These are phyloP conservation scores for Colletotrichum limetticola DNA, from an alignment of 2,329 filamentous ascomycete species.

Conservation along the genomic window DNA sequence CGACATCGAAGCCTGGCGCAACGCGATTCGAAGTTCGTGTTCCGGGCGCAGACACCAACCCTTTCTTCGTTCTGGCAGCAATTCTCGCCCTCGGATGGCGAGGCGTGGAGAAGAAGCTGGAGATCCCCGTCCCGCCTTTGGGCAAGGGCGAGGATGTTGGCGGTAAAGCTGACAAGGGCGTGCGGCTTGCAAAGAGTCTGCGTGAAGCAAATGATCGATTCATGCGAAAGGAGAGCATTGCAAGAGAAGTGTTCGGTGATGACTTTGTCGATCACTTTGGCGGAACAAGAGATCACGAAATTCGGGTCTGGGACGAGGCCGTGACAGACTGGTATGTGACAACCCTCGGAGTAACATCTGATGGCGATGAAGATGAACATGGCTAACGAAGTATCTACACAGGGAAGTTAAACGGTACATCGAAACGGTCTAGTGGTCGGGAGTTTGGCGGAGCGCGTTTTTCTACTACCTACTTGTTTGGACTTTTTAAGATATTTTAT, in stretches of 20 bases:
- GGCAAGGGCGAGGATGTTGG: slow-evolving; percentile 88
- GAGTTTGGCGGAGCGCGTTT: not conserved
- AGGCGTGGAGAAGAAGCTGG: slow-evolving; percentile 91
- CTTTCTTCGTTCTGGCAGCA: slow-evolving; percentile 86
- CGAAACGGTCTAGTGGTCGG: slow-evolving; percentile 69
- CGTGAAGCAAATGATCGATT: slow-evolving; percentile 87
- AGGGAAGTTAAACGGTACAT: slow-evolving; percentile 85
- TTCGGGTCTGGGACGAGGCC: slow-evolving; percentile 91
- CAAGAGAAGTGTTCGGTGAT: slow-evolving; percentile 93
- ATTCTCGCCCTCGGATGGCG: slow-evolving; percentile 90
- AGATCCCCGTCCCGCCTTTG: slow-evolving; percentile 83
- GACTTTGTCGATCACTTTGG: slow-evolving; percentile 96
- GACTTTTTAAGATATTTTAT: not conserved
- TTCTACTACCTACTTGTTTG: not conserved
- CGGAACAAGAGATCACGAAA: slow-evolving; percentile 91
- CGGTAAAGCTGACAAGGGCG: slow-evolving; percentile 74
- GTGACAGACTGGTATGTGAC: slow-evolving; percentile 91
- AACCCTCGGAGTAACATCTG: not conserved
- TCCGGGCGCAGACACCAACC: slow-evolving; percentile 92
- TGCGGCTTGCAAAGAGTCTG: slow-evolving; percentile 83
- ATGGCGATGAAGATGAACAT: not conserved
- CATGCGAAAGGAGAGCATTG: slow-evolving; percentile 80
- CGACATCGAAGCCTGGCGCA: slow-evolving; percentile 83
- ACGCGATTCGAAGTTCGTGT: slow-evolving; percentile 95
- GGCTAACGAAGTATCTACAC: not conserved